Evolutionary conservation across 1,284 basidiomycete genomes (phyloP), one percentile per base, ranked within the genome.

Genomic region (Laetiporus sulphureus): DNA sequence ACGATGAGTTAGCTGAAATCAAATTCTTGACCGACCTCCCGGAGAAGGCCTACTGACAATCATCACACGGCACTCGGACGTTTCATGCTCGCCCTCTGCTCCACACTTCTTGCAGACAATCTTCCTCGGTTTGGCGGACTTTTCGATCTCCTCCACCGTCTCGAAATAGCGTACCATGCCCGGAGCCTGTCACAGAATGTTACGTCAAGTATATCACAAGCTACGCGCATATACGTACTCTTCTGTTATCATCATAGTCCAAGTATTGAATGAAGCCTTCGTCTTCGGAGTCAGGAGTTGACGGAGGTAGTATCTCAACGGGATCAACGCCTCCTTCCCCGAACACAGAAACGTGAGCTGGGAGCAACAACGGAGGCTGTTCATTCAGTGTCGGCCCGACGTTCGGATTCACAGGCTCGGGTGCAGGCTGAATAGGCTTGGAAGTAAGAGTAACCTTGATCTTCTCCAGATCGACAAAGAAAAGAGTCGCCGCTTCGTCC

Each of bases 61-160:
- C 45, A 75, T 59, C 22, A 83, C 68, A n/a, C 73, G 67, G 58
- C 84, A 88, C 16, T 77, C 71, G 20, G 61, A 67, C 1, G 80
- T 74, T 53, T 68, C 75, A 49, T 88, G 84, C 27, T 79, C 68
- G 12, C 76, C 82, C 53, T 82, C 79, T 33, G 71, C 79, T 15
- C 82, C 81, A 54, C 84, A 88, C 38, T 75, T 73, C 58, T 83
- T 86, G 66, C 84, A 88, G 5, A 84, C 70, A 37, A 70, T 66
- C 42, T 70, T 66, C 22, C 60, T 67, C 7, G 67, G 57, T 46
- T 66, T 68, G 4, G 63, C 58, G 10, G 59, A 50, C 11, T 59
- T 34, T 6, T 65, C 60, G 36, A 67, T 64, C 21, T 67, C 63
- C 31, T 60, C 59, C 31, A 70, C 66, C 24, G 59, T 47, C 38